Evolutionary conservation across 352 stramenopile species (phyloP).

Genomic region (Stramenopiles sp.): DNA sequence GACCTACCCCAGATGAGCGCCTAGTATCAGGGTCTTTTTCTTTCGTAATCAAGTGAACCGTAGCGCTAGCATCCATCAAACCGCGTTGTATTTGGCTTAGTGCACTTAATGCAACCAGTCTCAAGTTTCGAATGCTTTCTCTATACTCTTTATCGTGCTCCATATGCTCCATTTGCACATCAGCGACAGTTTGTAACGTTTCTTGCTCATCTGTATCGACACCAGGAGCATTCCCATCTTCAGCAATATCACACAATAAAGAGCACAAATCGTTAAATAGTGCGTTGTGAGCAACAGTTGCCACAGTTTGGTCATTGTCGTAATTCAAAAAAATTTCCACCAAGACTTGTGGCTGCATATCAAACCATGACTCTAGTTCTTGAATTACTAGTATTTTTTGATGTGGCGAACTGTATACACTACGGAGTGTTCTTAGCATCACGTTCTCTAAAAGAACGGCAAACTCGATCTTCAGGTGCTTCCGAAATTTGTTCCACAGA

Average conservation of each 20-base stretch:
- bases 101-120: constrained; percentile 7
- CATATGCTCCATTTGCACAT: no score
- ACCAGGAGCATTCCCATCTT: no score
- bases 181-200: no score
- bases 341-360: constrained; percentile 30
- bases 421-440: constrained; percentile 35
- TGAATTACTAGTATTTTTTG: constrained; percentile 42
- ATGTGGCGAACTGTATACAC: constrained; percentile 32
- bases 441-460: constrained; percentile 49
- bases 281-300: no score
- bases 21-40: no score
- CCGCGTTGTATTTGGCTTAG: constrained; percentile 19
- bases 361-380: constrained; percentile 47
- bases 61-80: constrained; percentile 27
- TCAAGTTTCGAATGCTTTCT: no score
- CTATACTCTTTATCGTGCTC: no score
- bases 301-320: constrained; percentile 34
- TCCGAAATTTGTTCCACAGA: constrained; percentile 39
- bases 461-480: constrained; percentile 44
- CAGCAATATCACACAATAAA: no score
- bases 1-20: no score
- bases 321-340: constrained; percentile 53
- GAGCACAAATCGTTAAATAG: no score
- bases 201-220: no score
- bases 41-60: constrained; percentile 25